Percentiles rank a stretch among this genome's conserved stretches.
Conservation (phyloP, 2,329 filamentous ascomycete genomes). For the Cladosporium sp. region DNA sequence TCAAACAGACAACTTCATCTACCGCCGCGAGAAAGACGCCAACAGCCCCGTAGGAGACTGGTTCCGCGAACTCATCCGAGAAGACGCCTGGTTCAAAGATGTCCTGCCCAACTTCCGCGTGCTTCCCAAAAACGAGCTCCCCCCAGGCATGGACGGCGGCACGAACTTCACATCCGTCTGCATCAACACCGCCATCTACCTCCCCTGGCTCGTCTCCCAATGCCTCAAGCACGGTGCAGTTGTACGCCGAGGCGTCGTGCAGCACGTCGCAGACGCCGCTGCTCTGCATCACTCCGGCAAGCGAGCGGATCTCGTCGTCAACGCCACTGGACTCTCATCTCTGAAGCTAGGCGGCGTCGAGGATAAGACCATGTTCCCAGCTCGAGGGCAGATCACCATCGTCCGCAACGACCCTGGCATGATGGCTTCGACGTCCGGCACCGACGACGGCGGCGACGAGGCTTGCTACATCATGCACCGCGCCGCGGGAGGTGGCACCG, state of each 20-base stretch:
- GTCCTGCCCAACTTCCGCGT: conserved; percentile 58
- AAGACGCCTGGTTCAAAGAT: conserved; percentile 68
- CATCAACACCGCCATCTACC: conserved; percentile 84
- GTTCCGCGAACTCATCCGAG: conserved; percentile 60
- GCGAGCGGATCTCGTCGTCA: conserved; percentile 66
- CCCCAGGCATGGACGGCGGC: conserved; percentile 63
- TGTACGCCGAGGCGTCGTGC: conserved; percentile 39
- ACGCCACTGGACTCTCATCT: conserved; percentile 77
- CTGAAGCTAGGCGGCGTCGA: conserved; percentile 73
- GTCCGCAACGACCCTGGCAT: conserved; percentile 71
- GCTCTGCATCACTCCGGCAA: conserved; percentile 53
- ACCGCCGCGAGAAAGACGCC: conserved; percentile 60
- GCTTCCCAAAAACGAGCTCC: conserved; percentile 41
- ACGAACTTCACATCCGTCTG: conserved; percentile 78
- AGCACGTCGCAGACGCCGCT: conserved; percentile 69
- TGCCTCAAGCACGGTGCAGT: conserved; percentile 69
- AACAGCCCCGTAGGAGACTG: conserved; percentile 49
- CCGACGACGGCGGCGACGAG: conserved; percentile 68
- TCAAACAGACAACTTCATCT: conserved; percentile 44
- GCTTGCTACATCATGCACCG: conserved; percentile 77
- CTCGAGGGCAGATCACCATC: conserved; percentile 76
- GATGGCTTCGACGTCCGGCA: conserved; percentile 68
- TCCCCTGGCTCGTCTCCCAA: conserved; percentile 78
- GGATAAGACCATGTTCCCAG: conserved; percentile 68
- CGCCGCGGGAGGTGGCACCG: conserved; percentile 71